Conservation (phyloP, 176 grass and related monocot species). For the Thalia dealbata region DNA sequence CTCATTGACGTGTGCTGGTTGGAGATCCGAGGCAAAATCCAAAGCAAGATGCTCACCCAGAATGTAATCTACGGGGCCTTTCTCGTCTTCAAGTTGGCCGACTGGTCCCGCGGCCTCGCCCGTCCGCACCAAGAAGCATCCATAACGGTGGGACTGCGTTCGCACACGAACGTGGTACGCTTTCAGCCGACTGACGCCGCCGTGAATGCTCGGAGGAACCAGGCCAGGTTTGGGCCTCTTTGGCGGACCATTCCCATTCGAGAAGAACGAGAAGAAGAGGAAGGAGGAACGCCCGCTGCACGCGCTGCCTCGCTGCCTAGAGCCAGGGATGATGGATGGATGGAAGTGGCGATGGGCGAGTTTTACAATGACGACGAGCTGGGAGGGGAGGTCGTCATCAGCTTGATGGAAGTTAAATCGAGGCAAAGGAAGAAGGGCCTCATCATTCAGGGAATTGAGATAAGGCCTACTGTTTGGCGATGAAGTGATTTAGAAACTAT, state of each 20-base stretch:
- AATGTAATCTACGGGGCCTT: conserved; percentile 33
- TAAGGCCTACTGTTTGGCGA: too few relatives aligned
- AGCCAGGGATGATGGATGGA: conserved; percentile 28
- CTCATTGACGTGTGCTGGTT: conserved; percentile 29
- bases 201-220: background rate
- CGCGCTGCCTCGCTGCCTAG: background rate
- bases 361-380: conserved; percentile 27
- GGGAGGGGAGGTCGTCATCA: conserved; percentile 22
- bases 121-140: conserved; percentile 20
- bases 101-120: conserved; percentile 13
- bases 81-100: conserved; percentile 34
- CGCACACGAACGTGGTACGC: background rate
- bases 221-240: background rate
- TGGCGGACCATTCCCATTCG: background rate
- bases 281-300: background rate
- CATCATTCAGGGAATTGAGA: conserved; percentile 36
- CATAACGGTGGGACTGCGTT: conserved; percentile 13
- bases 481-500: too few relatives aligned
- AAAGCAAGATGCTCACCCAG: conserved; percentile 9
- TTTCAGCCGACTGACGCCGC: background rate
- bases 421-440: conserved; percentile 37
- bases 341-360: conserved; percentile 42
- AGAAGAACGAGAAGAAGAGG: background rate
- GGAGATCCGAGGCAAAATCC: conserved; percentile 24
- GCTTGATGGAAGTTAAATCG: conserved; percentile 23